These are phyloP conservation scores for Pseudozyma flocculosa DNA, from an alignment of 1,284 basidiomycete species.

Conservation along the genomic window DNA sequence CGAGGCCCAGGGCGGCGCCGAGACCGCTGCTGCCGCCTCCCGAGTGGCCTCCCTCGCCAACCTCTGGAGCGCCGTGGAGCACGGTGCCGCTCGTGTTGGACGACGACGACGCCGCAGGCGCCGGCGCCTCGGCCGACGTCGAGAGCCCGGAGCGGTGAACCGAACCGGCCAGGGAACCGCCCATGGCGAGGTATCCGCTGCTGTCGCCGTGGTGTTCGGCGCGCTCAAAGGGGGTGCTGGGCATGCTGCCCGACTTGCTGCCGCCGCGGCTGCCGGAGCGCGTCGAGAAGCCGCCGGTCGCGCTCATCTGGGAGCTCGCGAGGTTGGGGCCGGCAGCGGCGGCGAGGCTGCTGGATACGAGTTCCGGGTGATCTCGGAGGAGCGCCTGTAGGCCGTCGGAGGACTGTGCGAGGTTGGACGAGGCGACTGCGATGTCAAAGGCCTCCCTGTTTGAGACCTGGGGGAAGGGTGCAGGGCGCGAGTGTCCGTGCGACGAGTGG, in stretches of 20 bases:
- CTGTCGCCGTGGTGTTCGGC: conserved; percentile 6
- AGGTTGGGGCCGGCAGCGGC: conserved; percentile 47
- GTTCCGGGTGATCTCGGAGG: conserved; percentile 54
- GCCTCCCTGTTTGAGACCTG: conserved; percentile 35
- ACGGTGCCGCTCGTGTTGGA: conserved; percentile 12
- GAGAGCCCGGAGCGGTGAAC: conserved; percentile 14
- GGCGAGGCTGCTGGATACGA: conserved; percentile 49
- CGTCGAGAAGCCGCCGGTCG: conserved; percentile 22
- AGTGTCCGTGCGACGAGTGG: conserved; percentile 23
- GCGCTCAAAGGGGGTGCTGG: conserved; percentile 24
- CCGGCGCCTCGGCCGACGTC: background rate
- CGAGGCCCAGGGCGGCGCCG: conserved; percentile 29
- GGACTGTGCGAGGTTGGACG: conserved; percentile 41
- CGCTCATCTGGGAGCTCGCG: conserved; percentile 7
- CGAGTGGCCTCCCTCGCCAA: conserved; percentile 33
- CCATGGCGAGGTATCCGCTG: conserved; percentile 13
- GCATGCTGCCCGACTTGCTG: conserved; percentile 27
- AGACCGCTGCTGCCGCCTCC: conserved; percentile 16
- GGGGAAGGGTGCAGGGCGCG: conserved; percentile 42
- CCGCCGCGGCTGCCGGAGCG: conserved; percentile 24
- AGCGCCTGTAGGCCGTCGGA: conserved; percentile 54
- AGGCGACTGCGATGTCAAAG: conserved; percentile 45
- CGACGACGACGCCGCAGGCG: too few relatives aligned
- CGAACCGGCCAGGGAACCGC: conserved; percentile 29
- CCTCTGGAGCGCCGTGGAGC: conserved; percentile 30